Conservation (phyloP, 1,139 yeast species). For the Dujonia santamariae region DNA sequence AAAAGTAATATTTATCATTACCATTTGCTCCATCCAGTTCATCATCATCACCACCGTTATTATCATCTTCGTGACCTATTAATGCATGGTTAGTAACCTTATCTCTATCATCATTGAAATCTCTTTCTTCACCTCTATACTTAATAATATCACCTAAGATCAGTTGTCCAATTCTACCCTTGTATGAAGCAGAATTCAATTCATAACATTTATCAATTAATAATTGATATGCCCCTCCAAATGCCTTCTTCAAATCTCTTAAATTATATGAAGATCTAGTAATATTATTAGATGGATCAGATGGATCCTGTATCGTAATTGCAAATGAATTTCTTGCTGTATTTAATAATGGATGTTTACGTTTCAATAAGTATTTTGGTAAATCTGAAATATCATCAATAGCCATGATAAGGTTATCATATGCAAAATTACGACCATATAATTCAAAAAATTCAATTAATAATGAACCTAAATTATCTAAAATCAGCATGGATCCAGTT, state of each 20-base stretch:
- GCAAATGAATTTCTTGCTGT: conserved; percentile 58
- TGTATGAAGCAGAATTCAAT: conserved; percentile 58
- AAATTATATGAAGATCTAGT: conserved; percentile 84
- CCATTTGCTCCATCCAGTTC: conserved; percentile 35
- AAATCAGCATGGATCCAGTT: conserved; percentile 62
- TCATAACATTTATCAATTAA: conserved; percentile 69
- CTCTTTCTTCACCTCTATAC: conserved; percentile 72
- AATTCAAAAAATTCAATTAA: conserved; percentile 91
- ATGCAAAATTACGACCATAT: conserved; percentile 91
- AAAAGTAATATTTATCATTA: conserved; percentile 37
- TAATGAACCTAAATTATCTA: conserved; percentile 81
- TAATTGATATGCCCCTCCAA: conserved; percentile 87
- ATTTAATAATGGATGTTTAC: conserved; percentile 51
- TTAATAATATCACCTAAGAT: conserved; percentile 79
- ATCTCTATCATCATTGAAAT: conserved; percentile 73
- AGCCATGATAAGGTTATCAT: conserved; percentile 70
- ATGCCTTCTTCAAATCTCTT: conserved; percentile 78
- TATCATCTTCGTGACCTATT: conserved; percentile 24
- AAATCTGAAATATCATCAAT: conserved; percentile 48
- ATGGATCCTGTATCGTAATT: conserved; percentile 87
- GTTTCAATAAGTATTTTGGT: conserved; percentile 57
- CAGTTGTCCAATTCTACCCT: conserved; percentile 66
- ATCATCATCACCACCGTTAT: conserved; percentile 12
- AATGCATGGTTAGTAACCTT: conserved; percentile 63
- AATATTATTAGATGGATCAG: conserved; percentile 77